Evolutionary conservation across 805 yeast species (phyloP), one percentile per base, ranked within the genome.

Genomic region (Kazachstania martiniae): DNA sequence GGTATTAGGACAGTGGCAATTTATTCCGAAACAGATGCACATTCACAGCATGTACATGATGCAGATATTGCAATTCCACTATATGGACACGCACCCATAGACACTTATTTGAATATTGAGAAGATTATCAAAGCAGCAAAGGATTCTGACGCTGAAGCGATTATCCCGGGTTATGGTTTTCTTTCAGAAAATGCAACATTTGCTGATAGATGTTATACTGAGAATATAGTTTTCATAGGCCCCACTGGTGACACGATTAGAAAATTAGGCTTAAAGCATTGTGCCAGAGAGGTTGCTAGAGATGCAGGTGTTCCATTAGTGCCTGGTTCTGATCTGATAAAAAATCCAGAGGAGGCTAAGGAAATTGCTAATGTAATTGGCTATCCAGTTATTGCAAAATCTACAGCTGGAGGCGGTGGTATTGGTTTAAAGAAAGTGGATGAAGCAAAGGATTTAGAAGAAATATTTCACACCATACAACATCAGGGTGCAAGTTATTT

Each of bases 341-440:
- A 70, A 2, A 62, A 72, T 40, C 68, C 87, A 9, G 68, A 68
- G 8, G 95, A 82, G 47, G 97, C 97, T 3, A 64, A 66, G 36
- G 67, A 62, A 38, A 71, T 78, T 40, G 97, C 95, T 12, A 75
- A 72, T 12, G 62, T 70, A 46, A 64, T 89, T 31, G 81, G 71
- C 36, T 91, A 84, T 48, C 97, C 97, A 18, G 74, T 89, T 21
- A 89, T 89, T 97, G 83, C 91, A 31, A 89, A 89, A 60, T 81
- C 94, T 17, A 91, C 98, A 39, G 97, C 97, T 17, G 98, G 98
- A 55, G 98, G 98, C 51, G 98, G 98, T 59, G 98, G 98, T 61
- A 89, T 89, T 51, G 98, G 98, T 42, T 65, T 89, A 46, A 96
- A 89, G 58, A 82, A 86, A 53, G 96, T 87, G 37, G 95, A 87